phyloP scores from a whole-genome alignment of 352 stramenopile genomes.

The Pythium brachiatum region DNA sequence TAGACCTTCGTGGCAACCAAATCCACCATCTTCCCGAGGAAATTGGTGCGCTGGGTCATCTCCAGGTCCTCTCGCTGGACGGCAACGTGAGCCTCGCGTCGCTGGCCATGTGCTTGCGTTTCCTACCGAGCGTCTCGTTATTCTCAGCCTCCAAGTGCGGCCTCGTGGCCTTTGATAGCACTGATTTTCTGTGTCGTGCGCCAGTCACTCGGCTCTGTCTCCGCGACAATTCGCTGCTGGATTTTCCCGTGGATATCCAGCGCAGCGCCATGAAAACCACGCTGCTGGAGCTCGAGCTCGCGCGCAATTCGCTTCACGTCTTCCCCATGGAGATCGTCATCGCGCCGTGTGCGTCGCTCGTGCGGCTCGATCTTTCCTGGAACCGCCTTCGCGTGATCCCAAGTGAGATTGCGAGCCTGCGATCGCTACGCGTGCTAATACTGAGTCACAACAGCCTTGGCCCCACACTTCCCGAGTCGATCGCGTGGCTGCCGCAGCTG shows the following conservation, averaged over 20 bases:
- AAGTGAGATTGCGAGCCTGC: slow-evolving; percentile 35
- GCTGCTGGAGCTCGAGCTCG: slow-evolving; percentile 39
- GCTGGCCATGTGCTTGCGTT: slow-evolving; percentile 37
- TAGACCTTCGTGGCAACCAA: slow-evolving; percentile 43
- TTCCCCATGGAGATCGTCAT: slow-evolving; percentile 41
- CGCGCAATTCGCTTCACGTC: slow-evolving; percentile 31
- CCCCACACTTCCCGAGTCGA: slow-evolving; percentile 33
- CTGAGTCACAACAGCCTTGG: slow-evolving; percentile 43
- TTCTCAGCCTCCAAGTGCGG: slow-evolving; percentile 43
- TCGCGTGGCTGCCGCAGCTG: slow-evolving; percentile 34
- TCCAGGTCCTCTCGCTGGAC: slow-evolving; percentile 34
- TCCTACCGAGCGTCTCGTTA: slow-evolving; percentile 26
- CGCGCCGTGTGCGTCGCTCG: slow-evolving; percentile 34
- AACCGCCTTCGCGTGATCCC: slow-evolving; percentile 47
- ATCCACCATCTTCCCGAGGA: slow-evolving; percentile 41
- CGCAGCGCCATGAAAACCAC: slow-evolving; percentile 46
- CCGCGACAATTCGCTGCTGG: slow-evolving; percentile 38
- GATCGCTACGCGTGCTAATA: slow-evolving; percentile 36
- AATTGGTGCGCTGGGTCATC: slow-evolving; percentile 25
- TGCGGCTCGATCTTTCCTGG: slow-evolving; percentile 40
- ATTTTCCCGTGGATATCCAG: slow-evolving; percentile 41
- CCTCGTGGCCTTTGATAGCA: slow-evolving; percentile 38
- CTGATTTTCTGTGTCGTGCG: slow-evolving; percentile 44
- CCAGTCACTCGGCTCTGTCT: slow-evolving; percentile 39
- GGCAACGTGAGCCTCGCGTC: slow-evolving; percentile 37